phyloP scores from a whole-genome alignment of 306 rosid species.

The Cucurbita ficifolia region DNA sequence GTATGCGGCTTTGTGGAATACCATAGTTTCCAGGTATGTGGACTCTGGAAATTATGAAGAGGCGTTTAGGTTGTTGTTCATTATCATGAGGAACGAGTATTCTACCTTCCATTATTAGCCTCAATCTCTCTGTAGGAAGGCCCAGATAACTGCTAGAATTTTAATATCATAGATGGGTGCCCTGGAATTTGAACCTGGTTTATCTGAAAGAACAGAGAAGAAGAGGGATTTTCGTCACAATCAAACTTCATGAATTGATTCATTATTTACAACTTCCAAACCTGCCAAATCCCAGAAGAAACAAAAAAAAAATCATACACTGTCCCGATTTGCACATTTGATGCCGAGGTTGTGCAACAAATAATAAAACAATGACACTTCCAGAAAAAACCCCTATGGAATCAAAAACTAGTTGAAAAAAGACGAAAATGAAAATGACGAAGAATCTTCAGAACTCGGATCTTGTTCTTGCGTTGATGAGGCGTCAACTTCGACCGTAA shows the following conservation, averaged over 20 bases:
- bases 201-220: background rate
- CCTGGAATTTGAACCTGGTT: background rate
- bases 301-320: background rate
- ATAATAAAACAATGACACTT: background rate
- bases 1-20: slow-evolving; percentile 47
- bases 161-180: background rate
- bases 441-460: background rate
- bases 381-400: background rate
- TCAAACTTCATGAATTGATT: background rate
- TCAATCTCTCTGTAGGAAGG: slow-evolving; percentile 18
- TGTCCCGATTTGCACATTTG: background rate
- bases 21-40: slow-evolving; percentile 44
- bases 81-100: slow-evolving; percentile 50
- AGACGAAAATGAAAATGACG: background rate
- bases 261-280: background rate
- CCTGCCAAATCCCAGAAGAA: background rate
- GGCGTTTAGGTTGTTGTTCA: slow-evolving; percentile 39
- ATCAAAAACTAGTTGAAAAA: background rate
- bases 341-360: background rate
- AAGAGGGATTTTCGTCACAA: background rate
- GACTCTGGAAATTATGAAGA: slow-evolving; percentile 48
- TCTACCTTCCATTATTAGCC: too few species aligned
- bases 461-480: slow-evolving; percentile 1
- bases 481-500: background rate
- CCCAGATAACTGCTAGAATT: background rate